A percentile compares a stretch with the other conserved stretches of the same genome.
Conservation (phyloP, 1,284 basidiomycete species). For the Cutaneotrichosporon sp. region DNA sequence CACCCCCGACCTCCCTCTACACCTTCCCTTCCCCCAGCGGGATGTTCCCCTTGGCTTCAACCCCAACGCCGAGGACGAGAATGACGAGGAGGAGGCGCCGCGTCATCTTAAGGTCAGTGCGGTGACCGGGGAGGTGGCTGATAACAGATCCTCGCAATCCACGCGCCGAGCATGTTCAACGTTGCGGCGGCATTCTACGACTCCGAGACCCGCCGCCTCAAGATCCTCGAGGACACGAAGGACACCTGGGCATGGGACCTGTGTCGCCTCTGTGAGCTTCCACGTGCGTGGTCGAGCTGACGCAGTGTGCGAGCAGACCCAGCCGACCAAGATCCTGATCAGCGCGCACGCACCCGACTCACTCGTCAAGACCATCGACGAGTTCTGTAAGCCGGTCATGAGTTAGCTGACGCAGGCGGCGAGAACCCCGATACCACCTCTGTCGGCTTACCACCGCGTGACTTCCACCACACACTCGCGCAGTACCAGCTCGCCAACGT, state of each 20-base stretch:
- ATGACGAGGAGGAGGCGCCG: background rate
- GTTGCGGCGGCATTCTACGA: constrained; percentile 80
- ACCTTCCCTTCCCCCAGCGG: background rate
- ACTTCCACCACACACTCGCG: constrained; percentile 9
- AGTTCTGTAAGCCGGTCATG: constrained; percentile 62
- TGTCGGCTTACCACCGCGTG: background rate
- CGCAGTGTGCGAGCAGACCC: constrained; percentile 78
- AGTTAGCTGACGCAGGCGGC: background rate
- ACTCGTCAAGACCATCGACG: constrained; percentile 68
- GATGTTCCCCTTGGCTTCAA: background rate
- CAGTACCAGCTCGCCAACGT: constrained; percentile 51
- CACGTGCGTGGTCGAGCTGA: too few species aligned
- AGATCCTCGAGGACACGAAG: constrained; percentile 78
- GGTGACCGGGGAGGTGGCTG: background rate
- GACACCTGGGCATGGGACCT: constrained; percentile 75
- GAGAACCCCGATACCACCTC: background rate
- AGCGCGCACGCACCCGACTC: constrained; percentile 74
- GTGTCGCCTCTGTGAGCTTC: constrained; percentile 58
- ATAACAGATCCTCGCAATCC: constrained; percentile 36
- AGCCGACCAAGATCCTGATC: constrained; percentile 69
- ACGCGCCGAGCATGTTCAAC: constrained; percentile 26
- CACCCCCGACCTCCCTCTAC: background rate
- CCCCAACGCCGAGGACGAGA: background rate
- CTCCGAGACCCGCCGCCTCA: constrained; percentile 64
- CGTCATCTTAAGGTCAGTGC: constrained; percentile 12